Evolutionary conservation across 2,329 filamentous ascomycete genomes (phyloP).

Genomic region (Aspergillus transmontanensis): DNA sequence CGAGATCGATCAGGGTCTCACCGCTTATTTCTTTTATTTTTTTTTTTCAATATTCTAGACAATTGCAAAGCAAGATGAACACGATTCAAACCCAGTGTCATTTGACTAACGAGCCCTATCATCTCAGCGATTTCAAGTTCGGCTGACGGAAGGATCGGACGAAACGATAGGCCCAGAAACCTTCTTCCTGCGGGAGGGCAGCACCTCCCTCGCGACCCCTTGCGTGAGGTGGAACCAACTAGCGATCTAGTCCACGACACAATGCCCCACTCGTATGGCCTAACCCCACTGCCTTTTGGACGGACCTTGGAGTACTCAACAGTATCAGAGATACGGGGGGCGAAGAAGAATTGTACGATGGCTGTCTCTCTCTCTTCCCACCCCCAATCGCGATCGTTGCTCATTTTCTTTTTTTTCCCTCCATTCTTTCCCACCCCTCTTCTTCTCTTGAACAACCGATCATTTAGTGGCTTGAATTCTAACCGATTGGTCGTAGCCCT

Average conservation of each 20-base stretch:
- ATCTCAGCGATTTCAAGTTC: constrained; percentile 20
- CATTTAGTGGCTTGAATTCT: neutral
- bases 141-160: constrained; percentile 16
- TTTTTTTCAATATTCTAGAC: neutral
- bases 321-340: constrained; percentile 16
- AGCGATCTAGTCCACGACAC: constrained; percentile 11
- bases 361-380: neutral
- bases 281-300: constrained; percentile 14
- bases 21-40: constrained; percentile 8
- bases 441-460: neutral
- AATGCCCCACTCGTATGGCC: constrained; percentile 16
- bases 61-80: constrained; percentile 8
- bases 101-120: constrained; percentile 20
- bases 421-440: neutral
- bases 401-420: neutral
- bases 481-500: neutral
- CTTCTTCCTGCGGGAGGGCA: constrained; percentile 19
- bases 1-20: constrained; percentile 11
- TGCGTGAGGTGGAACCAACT: constrained; percentile 23
- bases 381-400: neutral
- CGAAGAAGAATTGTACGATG: neutral
- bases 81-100: constrained; percentile 10
- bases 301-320: constrained; percentile 16
- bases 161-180: constrained; percentile 25
- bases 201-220: constrained; percentile 23